phyloP scores from a whole-genome alignment of 345 rosid genomes.

The Raphanus raphanistrum region DNA sequence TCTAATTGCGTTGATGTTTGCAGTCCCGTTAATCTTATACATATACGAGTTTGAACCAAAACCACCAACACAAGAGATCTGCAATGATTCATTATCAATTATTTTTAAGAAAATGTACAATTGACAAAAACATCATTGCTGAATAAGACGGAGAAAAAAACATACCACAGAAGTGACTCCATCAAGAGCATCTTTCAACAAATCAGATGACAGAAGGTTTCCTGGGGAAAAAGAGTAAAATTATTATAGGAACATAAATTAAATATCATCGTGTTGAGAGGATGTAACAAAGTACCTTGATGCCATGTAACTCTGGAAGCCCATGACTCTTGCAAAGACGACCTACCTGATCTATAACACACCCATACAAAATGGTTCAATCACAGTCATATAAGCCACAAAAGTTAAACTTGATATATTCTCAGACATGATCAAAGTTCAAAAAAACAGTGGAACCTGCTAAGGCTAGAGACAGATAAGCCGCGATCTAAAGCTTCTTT shows the following conservation, averaged over 20 bases:
- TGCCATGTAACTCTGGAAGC: slow-evolving; percentile 71
- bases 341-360: slow-evolving; percentile 71
- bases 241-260: neutral
- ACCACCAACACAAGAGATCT: slow-evolving; percentile 96
- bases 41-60: slow-evolving; percentile 92
- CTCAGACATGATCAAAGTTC: neutral
- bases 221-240: slow-evolving; percentile 42
- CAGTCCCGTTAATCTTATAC: slow-evolving; percentile 97
- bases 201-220: slow-evolving; percentile 78
- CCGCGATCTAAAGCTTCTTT: slow-evolving; percentile 87
- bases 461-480: slow-evolving; percentile 78
- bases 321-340: slow-evolving; percentile 79
- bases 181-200: slow-evolving; percentile 72
- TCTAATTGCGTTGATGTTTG: slow-evolving; percentile 90
- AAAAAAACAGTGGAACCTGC: slow-evolving; percentile 54
- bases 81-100: neutral
- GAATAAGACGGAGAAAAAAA: slow-evolving; percentile 10
- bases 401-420: neutral
- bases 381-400: neutral
- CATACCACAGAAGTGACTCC: slow-evolving; percentile 90
- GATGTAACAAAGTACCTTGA: slow-evolving; percentile 58
- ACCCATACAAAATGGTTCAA: neutral
- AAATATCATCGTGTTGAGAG: neutral
- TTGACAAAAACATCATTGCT: no score
- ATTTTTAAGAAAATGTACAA: no score